phyloP scores from a whole-genome alignment of 23 red algal genomes.

The Cyanidiococcus yangmingshanensis region DNA sequence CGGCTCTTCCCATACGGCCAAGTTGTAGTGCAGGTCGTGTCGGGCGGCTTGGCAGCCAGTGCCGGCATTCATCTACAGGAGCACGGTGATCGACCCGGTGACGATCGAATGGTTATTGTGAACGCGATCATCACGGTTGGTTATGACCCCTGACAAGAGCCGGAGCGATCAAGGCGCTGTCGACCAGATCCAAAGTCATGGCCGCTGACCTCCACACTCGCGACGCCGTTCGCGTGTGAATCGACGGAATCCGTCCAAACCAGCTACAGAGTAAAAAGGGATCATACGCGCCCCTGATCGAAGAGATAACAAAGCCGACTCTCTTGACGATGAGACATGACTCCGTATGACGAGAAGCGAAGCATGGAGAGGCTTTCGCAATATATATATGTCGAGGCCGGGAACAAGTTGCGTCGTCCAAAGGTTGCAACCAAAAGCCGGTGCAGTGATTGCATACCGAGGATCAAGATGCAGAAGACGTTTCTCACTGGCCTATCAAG shows the following conservation, averaged over 20 bases:
- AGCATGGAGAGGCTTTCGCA: no score
- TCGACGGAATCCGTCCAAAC: background rate
- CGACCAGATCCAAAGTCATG: background rate
- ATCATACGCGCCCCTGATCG: no score
- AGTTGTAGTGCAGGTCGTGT: slow-evolving; percentile 25
- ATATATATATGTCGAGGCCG: no score
- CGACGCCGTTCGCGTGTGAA: background rate
- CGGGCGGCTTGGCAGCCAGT: slow-evolving; percentile 34
- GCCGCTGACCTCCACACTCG: background rate
- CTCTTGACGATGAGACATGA: no score
- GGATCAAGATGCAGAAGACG: no score
- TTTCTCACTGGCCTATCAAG: no score
- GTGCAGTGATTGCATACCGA: no score
- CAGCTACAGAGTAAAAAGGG: no score
- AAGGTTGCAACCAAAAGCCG: no score
- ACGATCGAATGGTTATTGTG: slow-evolving; percentile 42
- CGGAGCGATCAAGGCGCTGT: background rate
- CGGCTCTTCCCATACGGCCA: slow-evolving; percentile 46
- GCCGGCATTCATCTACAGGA: slow-evolving; percentile 40
- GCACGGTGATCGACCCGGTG: slow-evolving; percentile 37
- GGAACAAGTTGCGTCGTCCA: no score
- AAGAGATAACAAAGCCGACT: no score
- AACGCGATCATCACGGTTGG: slow-evolving; percentile 41
- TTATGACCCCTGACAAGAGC: background rate
- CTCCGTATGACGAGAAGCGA: no score